A percentile compares a stretch with the other conserved stretches of the same genome.
Evolutionary conservation across 2,329 filamentous ascomycete genomes (phyloP).

Genomic region (Colletotrichum tanaceti): DNA sequence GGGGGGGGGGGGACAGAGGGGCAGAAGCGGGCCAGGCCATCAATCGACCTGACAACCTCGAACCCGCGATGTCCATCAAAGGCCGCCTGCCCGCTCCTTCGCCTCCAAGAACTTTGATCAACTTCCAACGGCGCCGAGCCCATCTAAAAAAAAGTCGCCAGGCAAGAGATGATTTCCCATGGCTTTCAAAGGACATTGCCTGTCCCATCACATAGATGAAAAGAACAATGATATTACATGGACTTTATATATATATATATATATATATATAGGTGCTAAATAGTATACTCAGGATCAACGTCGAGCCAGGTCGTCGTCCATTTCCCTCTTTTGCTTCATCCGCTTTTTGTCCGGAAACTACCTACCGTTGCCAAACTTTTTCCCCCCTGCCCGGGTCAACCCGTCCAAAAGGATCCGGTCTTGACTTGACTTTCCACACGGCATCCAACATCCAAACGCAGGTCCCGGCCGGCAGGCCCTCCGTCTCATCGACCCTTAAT

Average conservation of each 20-base stretch:
- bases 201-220: neutral
- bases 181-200: conserved; percentile 19
- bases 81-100: neutral
- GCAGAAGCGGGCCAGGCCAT: neutral
- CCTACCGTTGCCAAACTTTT: conserved; percentile 1
- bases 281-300: no score
- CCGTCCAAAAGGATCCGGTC: neutral
- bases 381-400: conserved; percentile 3
- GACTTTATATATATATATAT: no score
- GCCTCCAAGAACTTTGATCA: conserved; percentile 12
- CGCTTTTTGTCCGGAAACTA: neutral
- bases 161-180: neutral
- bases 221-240: no score
- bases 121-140: conserved; percentile 29
- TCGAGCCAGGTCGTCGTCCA: no score
- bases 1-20: neutral
- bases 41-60: conserved; percentile 1
- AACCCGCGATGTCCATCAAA: neutral
- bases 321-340: no score
- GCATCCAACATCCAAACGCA: neutral
- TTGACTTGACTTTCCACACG: neutral
- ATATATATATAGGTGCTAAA: no score
- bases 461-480: conserved; percentile 9
- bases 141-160: neutral
- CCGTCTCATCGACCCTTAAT: neutral